Conservation (phyloP, 23 red algal genomes). For the Pyropia yezoensis region DNA sequence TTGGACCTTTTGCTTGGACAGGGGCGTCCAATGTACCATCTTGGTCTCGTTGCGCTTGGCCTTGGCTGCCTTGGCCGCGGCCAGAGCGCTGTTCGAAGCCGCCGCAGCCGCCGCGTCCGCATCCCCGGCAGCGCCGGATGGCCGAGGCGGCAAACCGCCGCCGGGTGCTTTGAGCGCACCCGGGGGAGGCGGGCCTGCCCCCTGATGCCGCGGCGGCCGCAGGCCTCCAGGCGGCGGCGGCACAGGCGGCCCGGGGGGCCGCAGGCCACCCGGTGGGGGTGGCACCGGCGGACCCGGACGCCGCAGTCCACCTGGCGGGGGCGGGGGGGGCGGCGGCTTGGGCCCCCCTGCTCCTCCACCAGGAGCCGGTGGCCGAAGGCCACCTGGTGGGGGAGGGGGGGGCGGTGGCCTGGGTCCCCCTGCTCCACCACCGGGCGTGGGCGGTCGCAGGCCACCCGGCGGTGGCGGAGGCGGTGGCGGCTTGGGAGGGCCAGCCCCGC, state of each 20-base stretch:
- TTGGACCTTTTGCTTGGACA: conserved; percentile 57
- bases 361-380: conserved; percentile 5
- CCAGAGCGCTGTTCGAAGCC: background rate
- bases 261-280: background rate
- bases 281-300: conserved; percentile 11
- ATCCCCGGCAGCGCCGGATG: background rate
- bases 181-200: conserved; percentile 7
- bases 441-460: too few relatives aligned
- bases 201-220: background rate
- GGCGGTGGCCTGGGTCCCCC: too few relatives aligned
- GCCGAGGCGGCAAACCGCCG: conserved; percentile 2
- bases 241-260: conserved; percentile 17
- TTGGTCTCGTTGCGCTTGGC: conserved; percentile 70
- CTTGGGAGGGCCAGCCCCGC: background rate
- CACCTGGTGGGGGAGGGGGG: too few relatives aligned
- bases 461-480: too few relatives aligned
- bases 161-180: conserved; percentile 33
- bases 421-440: too few relatives aligned
- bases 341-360: background rate
- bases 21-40: conserved; percentile 79
- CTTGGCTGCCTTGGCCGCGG: conserved; percentile 12
- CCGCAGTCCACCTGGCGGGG: conserved; percentile 49
- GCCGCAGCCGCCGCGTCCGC: background rate
- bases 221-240: conserved; percentile 22
- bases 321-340: conserved; percentile 9